Evolutionary conservation across 768 basidiomycete genomes (phyloP).

Genomic region (Candolleomyces aberdarensis): DNA sequence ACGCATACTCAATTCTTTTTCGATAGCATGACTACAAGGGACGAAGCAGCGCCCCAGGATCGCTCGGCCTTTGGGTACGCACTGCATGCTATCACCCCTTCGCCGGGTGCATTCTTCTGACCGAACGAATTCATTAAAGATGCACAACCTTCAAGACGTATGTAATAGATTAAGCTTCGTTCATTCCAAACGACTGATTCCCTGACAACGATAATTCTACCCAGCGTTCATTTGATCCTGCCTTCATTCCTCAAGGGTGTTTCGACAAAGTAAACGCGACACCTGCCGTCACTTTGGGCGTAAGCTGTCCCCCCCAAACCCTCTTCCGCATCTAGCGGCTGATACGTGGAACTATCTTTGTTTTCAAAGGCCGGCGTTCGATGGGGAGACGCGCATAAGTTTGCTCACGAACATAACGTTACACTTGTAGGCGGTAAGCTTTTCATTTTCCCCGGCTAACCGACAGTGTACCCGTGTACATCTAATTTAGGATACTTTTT

Average conservation of each 20-base stretch:
- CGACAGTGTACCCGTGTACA: no score
- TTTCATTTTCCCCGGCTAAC: not conserved
- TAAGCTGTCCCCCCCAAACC: constrained; percentile 14
- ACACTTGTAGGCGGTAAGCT: constrained; percentile 40
- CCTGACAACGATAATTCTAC: constrained; percentile 9
- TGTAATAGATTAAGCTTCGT: not conserved
- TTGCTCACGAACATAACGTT: constrained; percentile 41
- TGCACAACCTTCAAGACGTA: constrained; percentile 39
- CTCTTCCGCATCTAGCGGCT: no score
- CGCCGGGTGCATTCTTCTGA: not conserved
- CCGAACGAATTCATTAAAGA: constrained; percentile 19
- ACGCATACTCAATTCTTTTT: not conserved
- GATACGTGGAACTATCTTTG: not conserved
- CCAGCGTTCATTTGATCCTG: constrained; percentile 20
- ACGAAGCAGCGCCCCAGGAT: constrained; percentile 41
- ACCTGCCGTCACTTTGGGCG: constrained; percentile 32
- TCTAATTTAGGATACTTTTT: no score
- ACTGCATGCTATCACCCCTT: not conserved
- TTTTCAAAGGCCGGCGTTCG: constrained; percentile 42
- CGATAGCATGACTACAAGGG: constrained; percentile 48
- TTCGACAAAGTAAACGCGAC: constrained; percentile 6
- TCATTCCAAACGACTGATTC: not conserved
- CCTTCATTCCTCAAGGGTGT: constrained; percentile 37
- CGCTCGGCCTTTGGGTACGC: constrained; percentile 44
- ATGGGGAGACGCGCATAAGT: constrained; percentile 40